Conservation (phyloP, 345 rosid genomes). For the Salix brachista region DNA sequence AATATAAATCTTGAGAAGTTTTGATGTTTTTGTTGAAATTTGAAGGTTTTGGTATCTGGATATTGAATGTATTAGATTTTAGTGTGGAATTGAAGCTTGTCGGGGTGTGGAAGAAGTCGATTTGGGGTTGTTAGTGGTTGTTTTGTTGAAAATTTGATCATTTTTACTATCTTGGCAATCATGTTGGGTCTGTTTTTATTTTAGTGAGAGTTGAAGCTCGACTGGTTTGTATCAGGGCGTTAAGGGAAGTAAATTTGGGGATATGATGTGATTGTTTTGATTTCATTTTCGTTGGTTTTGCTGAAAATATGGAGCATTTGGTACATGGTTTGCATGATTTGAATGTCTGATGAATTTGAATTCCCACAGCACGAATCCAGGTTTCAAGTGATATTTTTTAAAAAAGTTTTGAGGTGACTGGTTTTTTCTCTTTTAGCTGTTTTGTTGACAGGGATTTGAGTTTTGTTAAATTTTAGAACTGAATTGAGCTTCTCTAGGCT, state of each 20-base stretch:
- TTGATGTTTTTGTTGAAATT: not conserved
- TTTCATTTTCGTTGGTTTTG: not conserved
- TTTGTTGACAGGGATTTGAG: not conserved
- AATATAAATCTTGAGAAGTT: not conserved
- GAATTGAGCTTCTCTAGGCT: not conserved
- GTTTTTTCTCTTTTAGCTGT: not conserved
- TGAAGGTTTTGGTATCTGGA: not conserved
- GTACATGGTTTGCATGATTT: not conserved
- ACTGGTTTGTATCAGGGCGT: not conserved
- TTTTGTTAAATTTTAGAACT: not conserved
- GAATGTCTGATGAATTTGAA: not conserved
- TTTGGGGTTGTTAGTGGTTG: not conserved
- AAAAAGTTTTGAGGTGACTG: no score
- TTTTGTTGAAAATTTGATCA: not conserved
- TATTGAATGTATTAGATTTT: conserved; percentile 3
- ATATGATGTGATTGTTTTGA: not conserved
- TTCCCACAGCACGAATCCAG: not conserved
- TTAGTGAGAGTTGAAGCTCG: not conserved
- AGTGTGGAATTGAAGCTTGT: not conserved
- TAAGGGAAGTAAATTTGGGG: not conserved
- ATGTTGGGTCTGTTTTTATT: not conserved
- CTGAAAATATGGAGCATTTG: not conserved
- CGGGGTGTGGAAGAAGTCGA: not conserved
- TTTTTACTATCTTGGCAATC: not conserved
- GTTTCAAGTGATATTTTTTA: not conserved